phyloP scores from a whole-genome alignment of 2,329 filamentous ascomycete genomes.

The Dryadomyces quercus-mongolicae region DNA sequence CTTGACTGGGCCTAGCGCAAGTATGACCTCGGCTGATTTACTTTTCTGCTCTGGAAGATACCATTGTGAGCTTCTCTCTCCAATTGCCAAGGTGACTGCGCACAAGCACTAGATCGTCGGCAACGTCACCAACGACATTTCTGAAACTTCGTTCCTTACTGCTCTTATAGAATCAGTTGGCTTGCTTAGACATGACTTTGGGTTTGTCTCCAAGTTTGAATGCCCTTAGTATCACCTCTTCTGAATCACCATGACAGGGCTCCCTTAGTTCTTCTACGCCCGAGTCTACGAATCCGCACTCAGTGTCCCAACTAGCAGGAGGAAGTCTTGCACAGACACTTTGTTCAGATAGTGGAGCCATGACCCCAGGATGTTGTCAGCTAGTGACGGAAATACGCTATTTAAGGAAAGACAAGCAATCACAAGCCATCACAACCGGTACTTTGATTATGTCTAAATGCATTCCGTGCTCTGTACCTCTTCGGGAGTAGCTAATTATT shows the following conservation, averaged over 20 bases:
- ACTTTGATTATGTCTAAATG: too few species aligned
- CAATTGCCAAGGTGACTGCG: background rate
- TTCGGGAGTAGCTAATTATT: too few species aligned
- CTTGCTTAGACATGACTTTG: background rate
- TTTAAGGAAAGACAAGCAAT: too few species aligned
- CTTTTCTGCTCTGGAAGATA: background rate
- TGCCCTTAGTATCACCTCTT: background rate
- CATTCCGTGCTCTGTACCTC: too few species aligned
- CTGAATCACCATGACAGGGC: background rate
- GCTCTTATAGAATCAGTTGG: background rate
- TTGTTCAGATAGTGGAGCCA: too few species aligned
- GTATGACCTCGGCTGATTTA: too few species aligned
- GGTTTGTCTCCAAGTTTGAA: background rate
- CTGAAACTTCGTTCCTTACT: background rate
- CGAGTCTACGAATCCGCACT: background rate
- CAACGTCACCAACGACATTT: background rate
- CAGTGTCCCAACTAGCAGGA: too few species aligned
- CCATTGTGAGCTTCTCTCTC: background rate
- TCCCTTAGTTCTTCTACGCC: background rate
- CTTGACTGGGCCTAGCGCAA: background rate
- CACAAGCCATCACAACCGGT: too few species aligned
- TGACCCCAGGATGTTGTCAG: too few species aligned
- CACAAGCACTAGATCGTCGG: background rate
- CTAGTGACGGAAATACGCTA: too few species aligned
- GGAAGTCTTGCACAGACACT: too few species aligned